Evolutionary conservation across 2,329 filamentous ascomycete species (phyloP).

Genomic region (Colletotrichum sp.): DNA sequence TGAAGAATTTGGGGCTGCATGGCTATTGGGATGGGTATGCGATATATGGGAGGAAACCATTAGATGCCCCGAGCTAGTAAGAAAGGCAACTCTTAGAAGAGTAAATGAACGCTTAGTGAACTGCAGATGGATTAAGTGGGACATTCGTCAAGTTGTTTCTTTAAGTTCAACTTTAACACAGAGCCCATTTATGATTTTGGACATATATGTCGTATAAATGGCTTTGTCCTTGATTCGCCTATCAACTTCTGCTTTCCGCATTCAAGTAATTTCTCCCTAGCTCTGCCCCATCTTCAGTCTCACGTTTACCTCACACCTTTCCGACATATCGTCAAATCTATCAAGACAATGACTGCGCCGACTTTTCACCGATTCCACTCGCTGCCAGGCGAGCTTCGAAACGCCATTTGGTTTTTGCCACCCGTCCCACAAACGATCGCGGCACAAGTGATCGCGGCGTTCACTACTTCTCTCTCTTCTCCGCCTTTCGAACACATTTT

Average conservation of each 20-base stretch:
- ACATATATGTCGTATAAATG: background rate
- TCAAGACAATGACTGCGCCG: rapidly evolving
- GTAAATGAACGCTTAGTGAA: background rate
- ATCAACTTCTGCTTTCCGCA: rapidly evolving
- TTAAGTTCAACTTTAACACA: rapidly evolving
- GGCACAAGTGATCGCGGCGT: no score
- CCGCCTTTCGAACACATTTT: rapidly evolving
- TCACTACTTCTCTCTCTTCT: no score
- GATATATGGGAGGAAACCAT: slow-evolving; percentile 10
- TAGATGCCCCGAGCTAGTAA: background rate
- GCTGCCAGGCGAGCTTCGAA: background rate
- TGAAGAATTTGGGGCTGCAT: slow-evolving; percentile 29
- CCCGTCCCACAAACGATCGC: no score
- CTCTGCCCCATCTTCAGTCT: no score
- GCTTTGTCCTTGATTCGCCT: background rate
- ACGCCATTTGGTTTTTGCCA: no score
- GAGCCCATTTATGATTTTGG: rapidly evolving
- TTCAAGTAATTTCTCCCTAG: no score
- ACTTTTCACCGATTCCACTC: background rate
- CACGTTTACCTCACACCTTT: background rate
- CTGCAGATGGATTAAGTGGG: background rate
- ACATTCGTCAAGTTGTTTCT: background rate
- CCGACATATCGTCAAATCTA: background rate
- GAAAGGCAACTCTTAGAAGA: background rate
- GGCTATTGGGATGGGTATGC: slow-evolving; percentile 26